Conservation (phyloP, 2,329 filamentous ascomycete species). For the Diaporthe caulivora region DNA sequence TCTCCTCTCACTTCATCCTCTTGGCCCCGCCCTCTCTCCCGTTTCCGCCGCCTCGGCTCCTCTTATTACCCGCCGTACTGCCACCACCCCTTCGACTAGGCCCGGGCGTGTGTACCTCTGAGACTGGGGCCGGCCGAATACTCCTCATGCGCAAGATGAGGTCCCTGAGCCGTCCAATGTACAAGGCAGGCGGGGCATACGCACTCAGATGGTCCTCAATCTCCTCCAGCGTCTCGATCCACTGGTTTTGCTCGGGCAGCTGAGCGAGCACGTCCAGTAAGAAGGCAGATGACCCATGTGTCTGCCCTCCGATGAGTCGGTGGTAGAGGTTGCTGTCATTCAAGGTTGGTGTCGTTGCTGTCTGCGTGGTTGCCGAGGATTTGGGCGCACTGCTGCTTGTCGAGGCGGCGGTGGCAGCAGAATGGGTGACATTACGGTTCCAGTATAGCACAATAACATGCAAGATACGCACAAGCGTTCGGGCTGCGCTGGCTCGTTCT, state of each 20-base stretch:
- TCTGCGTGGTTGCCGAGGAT: neutral
- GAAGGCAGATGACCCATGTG: constrained; percentile 56
- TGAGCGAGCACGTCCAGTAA: constrained; percentile 58
- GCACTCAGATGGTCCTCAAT: constrained; percentile 48
- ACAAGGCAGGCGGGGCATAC: constrained; percentile 46
- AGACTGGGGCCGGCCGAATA: constrained; percentile 20
- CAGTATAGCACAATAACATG: constrained; percentile 53
- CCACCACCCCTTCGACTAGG: constrained; percentile 22
- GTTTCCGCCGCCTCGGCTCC: constrained; percentile 26
- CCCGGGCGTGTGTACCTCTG: neutral
- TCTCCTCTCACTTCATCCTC: constrained; percentile 29
- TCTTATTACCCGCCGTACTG: constrained; percentile 30
- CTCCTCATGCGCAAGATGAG: constrained; percentile 47
- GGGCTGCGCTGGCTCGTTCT: constrained; percentile 60
- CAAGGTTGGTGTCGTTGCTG: constrained; percentile 47
- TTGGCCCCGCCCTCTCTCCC: constrained; percentile 38
- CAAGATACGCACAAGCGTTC: constrained; percentile 62
- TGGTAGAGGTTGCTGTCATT: constrained; percentile 61
- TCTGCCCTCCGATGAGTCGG: constrained; percentile 59
- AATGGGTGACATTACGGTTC: constrained; percentile 27
- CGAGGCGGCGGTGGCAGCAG: neutral
- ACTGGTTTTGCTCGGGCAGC: constrained; percentile 59
- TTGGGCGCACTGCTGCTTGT: neutral
- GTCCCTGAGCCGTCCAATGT: constrained; percentile 47
- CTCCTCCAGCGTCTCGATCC: constrained; percentile 53